A percentile compares a stretch with the other conserved stretches of the same genome.
Conservation (phyloP, 495 filamentous ascomycete genomes). For the Penicillium maclennaniae region DNA sequence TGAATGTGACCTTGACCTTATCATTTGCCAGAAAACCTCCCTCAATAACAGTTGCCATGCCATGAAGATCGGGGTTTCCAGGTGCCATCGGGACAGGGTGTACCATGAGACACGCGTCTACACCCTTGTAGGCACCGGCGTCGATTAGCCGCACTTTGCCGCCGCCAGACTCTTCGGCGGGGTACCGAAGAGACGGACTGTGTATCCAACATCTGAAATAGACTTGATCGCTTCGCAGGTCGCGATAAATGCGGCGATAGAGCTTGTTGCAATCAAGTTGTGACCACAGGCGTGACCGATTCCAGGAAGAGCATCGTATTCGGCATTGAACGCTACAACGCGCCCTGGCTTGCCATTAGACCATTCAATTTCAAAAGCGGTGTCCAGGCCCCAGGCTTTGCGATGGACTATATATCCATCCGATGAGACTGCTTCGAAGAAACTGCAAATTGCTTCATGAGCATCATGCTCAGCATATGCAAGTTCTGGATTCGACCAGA, state of each 20-base stretch:
- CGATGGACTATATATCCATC: conserved; percentile 35
- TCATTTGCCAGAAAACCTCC: conserved; percentile 49
- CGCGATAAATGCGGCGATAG: conserved; percentile 40
- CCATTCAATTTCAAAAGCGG: conserved; percentile 52
- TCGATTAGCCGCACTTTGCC: conserved; percentile 49
- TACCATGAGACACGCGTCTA: conserved; percentile 51
- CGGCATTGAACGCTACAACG: conserved; percentile 46
- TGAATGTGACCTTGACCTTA: conserved; percentile 43
- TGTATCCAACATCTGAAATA: conserved; percentile 10
- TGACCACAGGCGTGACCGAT: conserved; percentile 49
- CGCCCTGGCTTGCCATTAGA: conserved; percentile 32
- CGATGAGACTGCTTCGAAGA: conserved; percentile 31
- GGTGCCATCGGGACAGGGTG: conserved; percentile 45
- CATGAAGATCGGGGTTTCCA: conserved; percentile 15
- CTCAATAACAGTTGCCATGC: conserved; percentile 26
- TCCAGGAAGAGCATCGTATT: conserved; percentile 49
- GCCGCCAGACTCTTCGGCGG: conserved; percentile 37
- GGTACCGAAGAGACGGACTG: conserved; percentile 40
- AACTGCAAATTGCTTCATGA: conserved; percentile 45
- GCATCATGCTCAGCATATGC: conserved; percentile 51
- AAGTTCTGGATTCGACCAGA: conserved; percentile 49
- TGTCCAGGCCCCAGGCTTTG: conserved; percentile 47
- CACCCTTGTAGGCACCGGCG: conserved; percentile 45
- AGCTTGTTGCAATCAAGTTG: conserved; percentile 44
- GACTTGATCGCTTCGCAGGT: conserved; percentile 30